These are phyloP conservation scores for Ceratobasidium sp. DNA, from an alignment of 1,284 basidiomycete species.

Conservation along the genomic window DNA sequence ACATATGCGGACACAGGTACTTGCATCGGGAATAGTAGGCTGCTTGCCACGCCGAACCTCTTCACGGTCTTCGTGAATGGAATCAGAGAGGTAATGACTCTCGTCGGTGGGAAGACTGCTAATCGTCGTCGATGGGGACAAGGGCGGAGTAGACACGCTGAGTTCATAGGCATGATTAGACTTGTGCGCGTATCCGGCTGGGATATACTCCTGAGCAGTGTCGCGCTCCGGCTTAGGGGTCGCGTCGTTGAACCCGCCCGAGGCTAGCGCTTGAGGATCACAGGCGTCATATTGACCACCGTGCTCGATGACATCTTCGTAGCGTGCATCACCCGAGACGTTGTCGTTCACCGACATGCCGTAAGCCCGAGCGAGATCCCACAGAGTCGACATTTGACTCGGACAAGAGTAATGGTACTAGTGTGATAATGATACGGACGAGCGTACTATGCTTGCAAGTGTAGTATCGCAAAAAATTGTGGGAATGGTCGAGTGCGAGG, in stretches of 20 bases:
- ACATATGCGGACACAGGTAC: slow-evolving; percentile 2
- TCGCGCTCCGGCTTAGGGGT: slow-evolving; percentile 24
- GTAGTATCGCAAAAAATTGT: too few species aligned
- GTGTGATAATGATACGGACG: too few species aligned
- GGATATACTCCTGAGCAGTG: not conserved
- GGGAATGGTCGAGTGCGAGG: too few species aligned
- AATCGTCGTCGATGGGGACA: slow-evolving; percentile 27
- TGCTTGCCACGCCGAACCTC: slow-evolving; percentile 19
- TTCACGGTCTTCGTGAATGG: slow-evolving; percentile 5
- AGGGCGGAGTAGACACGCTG: slow-evolving; percentile 16
- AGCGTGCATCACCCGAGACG: not conserved
- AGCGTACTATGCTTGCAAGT: not conserved
- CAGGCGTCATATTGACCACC: not conserved
- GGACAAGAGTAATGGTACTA: too few species aligned
- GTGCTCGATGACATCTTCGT: slow-evolving; percentile 16
- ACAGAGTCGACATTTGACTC: slow-evolving; percentile 19
- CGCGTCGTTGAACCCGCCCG: not conserved
- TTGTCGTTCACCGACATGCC: not conserved
- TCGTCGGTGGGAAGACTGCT: slow-evolving; percentile 29
- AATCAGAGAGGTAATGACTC: not conserved
- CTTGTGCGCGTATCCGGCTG: not conserved
- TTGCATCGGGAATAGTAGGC: not conserved
- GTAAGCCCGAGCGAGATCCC: not conserved
- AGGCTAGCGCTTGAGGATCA: slow-evolving; percentile 15
- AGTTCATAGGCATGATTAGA: not conserved